Percentiles rank a stretch among this genome's conserved stretches.
phyloP scores from a whole-genome alignment of 352 stramenopile genomes.

The Phytophthora foliorum region DNA sequence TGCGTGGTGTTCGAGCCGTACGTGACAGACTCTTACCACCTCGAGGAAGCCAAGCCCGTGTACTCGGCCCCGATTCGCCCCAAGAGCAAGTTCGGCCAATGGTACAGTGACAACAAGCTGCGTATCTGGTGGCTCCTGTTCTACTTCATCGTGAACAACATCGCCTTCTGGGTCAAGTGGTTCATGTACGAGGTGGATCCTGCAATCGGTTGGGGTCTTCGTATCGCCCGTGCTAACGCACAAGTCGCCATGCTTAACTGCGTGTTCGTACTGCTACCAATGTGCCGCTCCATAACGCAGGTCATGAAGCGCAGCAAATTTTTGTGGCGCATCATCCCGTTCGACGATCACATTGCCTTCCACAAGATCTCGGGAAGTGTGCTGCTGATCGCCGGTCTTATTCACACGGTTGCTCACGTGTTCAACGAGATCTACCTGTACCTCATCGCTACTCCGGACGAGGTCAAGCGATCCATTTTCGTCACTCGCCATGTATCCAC shows the following conservation, averaged over 20 bases:
- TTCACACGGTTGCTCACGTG: slow-evolving; percentile 74
- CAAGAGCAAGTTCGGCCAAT: slow-evolving; percentile 69
- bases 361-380: slow-evolving; percentile 80
- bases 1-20: slow-evolving; percentile 78
- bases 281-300: slow-evolving; percentile 81
- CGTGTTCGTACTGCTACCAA: slow-evolving; percentile 78
- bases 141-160: slow-evolving; percentile 74
- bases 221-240: slow-evolving; percentile 75
- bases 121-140: slow-evolving; percentile 85
- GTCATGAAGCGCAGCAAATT: slow-evolving; percentile 75
- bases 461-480: slow-evolving; percentile 72
- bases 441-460: slow-evolving; percentile 65
- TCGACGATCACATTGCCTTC: slow-evolving; percentile 84
- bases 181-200: slow-evolving; percentile 78
- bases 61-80: slow-evolving; percentile 38
- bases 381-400: slow-evolving; percentile 61
- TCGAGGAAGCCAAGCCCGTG: slow-evolving; percentile 45
- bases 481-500: slow-evolving; percentile 58
- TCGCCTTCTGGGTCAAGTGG: slow-evolving; percentile 85
- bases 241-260: slow-evolving; percentile 86
- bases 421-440: slow-evolving; percentile 82
- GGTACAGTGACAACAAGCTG: slow-evolving; percentile 77
- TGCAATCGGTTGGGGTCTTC: slow-evolving; percentile 76
- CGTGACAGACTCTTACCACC: slow-evolving; percentile 65
- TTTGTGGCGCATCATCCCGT: slow-evolving; percentile 79